These are phyloP conservation scores for Penicillium nucicola DNA, from an alignment of 495 filamentous ascomycete genomes.

Conservation along the genomic window DNA sequence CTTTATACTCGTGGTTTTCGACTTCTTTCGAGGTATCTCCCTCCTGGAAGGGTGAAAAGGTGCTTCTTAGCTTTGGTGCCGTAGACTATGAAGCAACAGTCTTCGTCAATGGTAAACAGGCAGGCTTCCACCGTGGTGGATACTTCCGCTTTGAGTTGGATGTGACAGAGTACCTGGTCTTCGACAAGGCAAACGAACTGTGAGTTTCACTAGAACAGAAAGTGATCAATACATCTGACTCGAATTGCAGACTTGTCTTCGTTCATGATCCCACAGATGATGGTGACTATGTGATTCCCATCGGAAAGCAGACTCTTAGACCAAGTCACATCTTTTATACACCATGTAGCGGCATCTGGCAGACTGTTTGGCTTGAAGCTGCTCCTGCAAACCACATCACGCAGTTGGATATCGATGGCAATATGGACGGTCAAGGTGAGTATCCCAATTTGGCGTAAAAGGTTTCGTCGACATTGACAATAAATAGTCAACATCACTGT, in stretches of 20 bases:
- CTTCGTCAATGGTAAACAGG: slow-evolving; percentile 56
- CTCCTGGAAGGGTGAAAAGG: slow-evolving; percentile 38
- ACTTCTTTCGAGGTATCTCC: slow-evolving; percentile 53
- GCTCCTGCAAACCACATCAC: slow-evolving; percentile 54
- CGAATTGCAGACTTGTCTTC: slow-evolving; percentile 49
- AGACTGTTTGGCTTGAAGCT: slow-evolving; percentile 64
- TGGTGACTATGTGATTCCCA: slow-evolving; percentile 51
- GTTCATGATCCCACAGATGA: slow-evolving; percentile 64
- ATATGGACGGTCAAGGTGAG: slow-evolving; percentile 59
- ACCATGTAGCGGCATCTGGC: slow-evolving; percentile 69
- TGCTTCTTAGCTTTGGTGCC: slow-evolving; percentile 66
- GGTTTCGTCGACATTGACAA: slow-evolving; percentile 9
- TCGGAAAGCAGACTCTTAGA: slow-evolving; percentile 60
- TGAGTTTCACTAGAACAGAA: slow-evolving; percentile 20
- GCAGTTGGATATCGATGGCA: slow-evolving; percentile 50
- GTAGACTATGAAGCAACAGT: slow-evolving; percentile 67
- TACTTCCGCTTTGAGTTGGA: slow-evolving; percentile 62
- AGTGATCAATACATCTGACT: background rate
- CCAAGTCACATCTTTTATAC: slow-evolving; percentile 68
- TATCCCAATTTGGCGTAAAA: background rate
- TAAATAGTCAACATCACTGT: slow-evolving; percentile 49
- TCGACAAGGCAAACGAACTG: slow-evolving; percentile 49
- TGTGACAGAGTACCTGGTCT: slow-evolving; percentile 46
- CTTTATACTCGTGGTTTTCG: slow-evolving; percentile 58
- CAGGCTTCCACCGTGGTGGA: slow-evolving; percentile 56